Base-by-base conservation (phyloP, 257 asterid genomes). In the Penstemon eatonii region DNA sequence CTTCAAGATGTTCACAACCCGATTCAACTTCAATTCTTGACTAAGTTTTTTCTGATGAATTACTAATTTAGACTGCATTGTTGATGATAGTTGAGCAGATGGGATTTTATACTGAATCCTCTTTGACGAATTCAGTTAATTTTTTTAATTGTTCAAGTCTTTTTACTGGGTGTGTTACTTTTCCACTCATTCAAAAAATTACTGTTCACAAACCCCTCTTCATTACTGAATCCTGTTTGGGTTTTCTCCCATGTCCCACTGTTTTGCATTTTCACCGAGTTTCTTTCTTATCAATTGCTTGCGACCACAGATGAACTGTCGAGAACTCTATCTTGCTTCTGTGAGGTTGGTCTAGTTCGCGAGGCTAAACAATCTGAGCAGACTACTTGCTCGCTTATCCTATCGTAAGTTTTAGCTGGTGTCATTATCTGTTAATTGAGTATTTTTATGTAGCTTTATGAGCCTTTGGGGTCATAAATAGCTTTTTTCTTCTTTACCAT, bases 361-460 rank as follows among this genome's bases (percentile, higher is more conserved):
- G 87, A 70, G 38, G 74, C 61, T 71, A 71, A 82, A 33, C 73
- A 62, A 58, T 47, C 83, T 73, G 85, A 77, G 68, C 75, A 70
- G 63, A 73, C 79, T 44, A 53, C 73, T 10, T 50, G 44, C 65
- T 60, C 82, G 19, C 79, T 78, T 73, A 69, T 63, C 71, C 68
- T 75, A 46, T 46, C 11, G 98, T 90, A 85, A 87, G 89, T 75
- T 62, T 83, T 60, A 56, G 52, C 49, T 65, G 42, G 10, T 71
- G 43, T 56, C 36, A 7, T 49, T 61, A 63, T 68, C 55, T 68
- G 11, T 33, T 41, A 6, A 25, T 58, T 62, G 5, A 12, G 43
- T 54, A 12, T 9, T 18, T 36, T 12, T 39, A 40, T 11, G 65
- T 50, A 44, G 49, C 10, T 50, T 56, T 47, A 37, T 65, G 46